Base-by-base conservation (phyloP, 2,329 filamentous ascomycete species). In the Bretziella fagacearum region DNA sequence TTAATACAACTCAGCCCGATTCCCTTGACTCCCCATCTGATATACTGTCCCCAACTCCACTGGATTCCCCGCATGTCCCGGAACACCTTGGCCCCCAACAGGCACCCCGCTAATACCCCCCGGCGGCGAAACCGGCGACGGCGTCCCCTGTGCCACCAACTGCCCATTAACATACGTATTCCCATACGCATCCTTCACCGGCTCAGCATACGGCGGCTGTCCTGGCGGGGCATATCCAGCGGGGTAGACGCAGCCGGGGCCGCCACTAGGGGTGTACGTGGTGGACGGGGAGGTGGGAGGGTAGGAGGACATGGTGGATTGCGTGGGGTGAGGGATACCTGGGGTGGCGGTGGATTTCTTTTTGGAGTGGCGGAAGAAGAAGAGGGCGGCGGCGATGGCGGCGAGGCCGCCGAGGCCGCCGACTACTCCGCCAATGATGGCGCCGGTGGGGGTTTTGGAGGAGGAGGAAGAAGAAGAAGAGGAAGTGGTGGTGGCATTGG, bases 341-440 rank as follows among this genome's bases (percentile, higher is more conserved):
- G 33, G 39, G 13, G 40, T 6, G 13, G 40, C 23, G 22, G 10
- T 6, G 18, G 18, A 11, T 4, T 29, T n/a, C 15, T 6, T 6
- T 18, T 30, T 25, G 17, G 46, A 32, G 23, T 47, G 26, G 53
- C 45, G 22, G 30, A 20, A 10, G 17, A 8, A 22, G 26, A 13
- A 13, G 27, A 11, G 7, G 35, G 41, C 18, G 20, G 41, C 25
- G 18, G 49, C 32, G 26, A 52, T 45, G 22, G 33, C 25, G 44
- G 43, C 10, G 55, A 29, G 26, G 13, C 26, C 26, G 26, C 26
- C 26, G 26, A 29, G 26, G 26, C 26, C 26, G 26, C 55, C 56
- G 3, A 56, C 56, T n/a, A 59, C 56, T 6, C 56, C 57, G 10
- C 56, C 60, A 0, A 53, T 57, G 11, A 69, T 66, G 20, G 62